These are phyloP conservation scores for Skeletonema grethae DNA, from an alignment of 108 stramenopile species.

Conservation along the genomic window DNA sequence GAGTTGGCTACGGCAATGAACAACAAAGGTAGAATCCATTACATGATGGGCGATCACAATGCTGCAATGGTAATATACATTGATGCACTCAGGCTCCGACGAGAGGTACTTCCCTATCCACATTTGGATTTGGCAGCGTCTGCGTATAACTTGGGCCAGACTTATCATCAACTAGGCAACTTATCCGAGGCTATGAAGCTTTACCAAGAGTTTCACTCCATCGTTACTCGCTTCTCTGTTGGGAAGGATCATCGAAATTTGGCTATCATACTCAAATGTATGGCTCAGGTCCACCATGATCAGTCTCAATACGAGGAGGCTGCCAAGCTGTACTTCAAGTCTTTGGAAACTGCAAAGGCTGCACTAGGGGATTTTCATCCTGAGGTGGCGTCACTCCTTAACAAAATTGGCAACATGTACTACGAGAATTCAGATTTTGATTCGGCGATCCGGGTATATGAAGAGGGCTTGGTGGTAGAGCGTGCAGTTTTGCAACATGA, in stretches of 20 bases:
- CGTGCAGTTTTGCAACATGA: slow-evolving; percentile 37
- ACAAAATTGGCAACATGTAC: slow-evolving; percentile 74
- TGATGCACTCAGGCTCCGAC: slow-evolving; percentile 54
- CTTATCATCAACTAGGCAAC: slow-evolving; percentile 56
- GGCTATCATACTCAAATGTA: slow-evolving; percentile 62
- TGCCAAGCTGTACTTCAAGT: slow-evolving; percentile 27
- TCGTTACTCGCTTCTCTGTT: slow-evolving; percentile 38
- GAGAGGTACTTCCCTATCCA: slow-evolving; percentile 40
- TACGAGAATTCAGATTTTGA: slow-evolving; percentile 62
- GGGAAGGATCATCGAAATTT: slow-evolving; percentile 57
- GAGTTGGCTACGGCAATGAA: slow-evolving; percentile 60
- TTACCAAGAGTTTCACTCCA: slow-evolving; percentile 57
- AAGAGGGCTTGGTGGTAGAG: slow-evolving; percentile 66
- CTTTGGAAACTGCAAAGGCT: slow-evolving; percentile 37
- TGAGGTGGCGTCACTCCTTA: slow-evolving; percentile 71
- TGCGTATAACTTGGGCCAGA: slow-evolving; percentile 72
- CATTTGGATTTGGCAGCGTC: slow-evolving; percentile 69
- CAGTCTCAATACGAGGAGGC: slow-evolving; percentile 52
- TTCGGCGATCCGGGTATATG: slow-evolving; percentile 59
- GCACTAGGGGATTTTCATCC: slow-evolving; percentile 52
- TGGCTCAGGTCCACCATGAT: slow-evolving; percentile 67
- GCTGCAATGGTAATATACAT: slow-evolving; percentile 54
- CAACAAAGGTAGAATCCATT: slow-evolving; percentile 70
- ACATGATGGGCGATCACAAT: slow-evolving; percentile 52
- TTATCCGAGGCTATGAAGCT: slow-evolving; percentile 48